phyloP scores from a whole-genome alignment of 2,329 filamentous ascomycete species.

The Sporothrix variecibatus region DNA sequence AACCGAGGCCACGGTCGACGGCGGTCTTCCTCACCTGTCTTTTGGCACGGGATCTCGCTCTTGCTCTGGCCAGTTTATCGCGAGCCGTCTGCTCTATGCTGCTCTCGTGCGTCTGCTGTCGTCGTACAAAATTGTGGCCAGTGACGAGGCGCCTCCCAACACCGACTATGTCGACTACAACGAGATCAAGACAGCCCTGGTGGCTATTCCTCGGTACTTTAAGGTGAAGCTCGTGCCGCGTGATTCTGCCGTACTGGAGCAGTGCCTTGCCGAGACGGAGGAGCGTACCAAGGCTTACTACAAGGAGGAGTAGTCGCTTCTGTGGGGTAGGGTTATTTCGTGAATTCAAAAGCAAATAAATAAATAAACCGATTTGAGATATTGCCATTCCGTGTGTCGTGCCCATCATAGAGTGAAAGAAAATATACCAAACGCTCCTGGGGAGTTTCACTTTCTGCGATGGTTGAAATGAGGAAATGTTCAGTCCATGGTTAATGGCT shows the following conservation, averaged over 20 bases:
- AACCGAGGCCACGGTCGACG: conserved; percentile 34
- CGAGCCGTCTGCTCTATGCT: conserved; percentile 64
- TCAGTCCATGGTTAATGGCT: too few relatives aligned
- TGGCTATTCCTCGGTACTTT: conserved; percentile 30
- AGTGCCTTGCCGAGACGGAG: conserved; percentile 23
- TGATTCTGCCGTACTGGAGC: conserved; percentile 19
- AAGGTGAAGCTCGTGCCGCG: conserved; percentile 30
- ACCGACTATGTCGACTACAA: conserved; percentile 32
- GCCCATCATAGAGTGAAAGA: too few relatives aligned
- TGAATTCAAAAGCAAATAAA: too few relatives aligned
- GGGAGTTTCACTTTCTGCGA: too few relatives aligned
- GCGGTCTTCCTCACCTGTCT: conserved; percentile 62
- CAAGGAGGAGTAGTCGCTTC: conserved; percentile 28
- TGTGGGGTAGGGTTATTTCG: too few relatives aligned
- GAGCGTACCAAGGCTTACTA: conserved; percentile 28
- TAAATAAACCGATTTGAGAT: too few relatives aligned
- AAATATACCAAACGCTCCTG: too few relatives aligned
- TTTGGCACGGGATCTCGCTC: conserved; percentile 65
- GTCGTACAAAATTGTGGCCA: conserved; percentile 52
- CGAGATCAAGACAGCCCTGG: conserved; percentile 30
- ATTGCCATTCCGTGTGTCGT: too few relatives aligned
- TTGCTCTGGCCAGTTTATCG: conserved; percentile 64
- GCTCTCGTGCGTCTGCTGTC: conserved; percentile 56
- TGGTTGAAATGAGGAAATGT: too few relatives aligned
- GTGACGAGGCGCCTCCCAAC: conserved; percentile 62